These are phyloP conservation scores for Chalciporus piperatus DNA, from an alignment of 768 basidiomycete genomes.

Conservation along the genomic window DNA sequence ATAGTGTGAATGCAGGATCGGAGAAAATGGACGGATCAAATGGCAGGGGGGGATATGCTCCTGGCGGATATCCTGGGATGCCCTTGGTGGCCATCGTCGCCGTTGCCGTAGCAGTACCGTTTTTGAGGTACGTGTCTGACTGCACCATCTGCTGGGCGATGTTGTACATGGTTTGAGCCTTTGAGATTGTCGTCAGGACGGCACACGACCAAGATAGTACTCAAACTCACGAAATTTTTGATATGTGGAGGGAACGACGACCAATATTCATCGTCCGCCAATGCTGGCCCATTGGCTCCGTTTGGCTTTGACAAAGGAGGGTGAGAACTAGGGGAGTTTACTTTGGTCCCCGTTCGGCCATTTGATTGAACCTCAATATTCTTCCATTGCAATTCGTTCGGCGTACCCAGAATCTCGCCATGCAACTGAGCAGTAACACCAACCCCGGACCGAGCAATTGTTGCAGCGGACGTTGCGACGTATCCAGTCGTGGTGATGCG, in stretches of 20 bases:
- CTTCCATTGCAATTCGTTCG: slow-evolving; percentile 58
- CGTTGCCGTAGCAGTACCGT: slow-evolving; percentile 30
- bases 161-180: slow-evolving; percentile 64
- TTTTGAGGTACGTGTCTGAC: slow-evolving; percentile 38
- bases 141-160: slow-evolving; percentile 67
- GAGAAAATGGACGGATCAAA: slow-evolving; percentile 54
- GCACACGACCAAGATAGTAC: slow-evolving; percentile 22
- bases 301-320: slow-evolving; percentile 22
- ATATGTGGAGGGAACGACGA: slow-evolving; percentile 64
- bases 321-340: slow-evolving; percentile 14
- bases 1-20: slow-evolving; percentile 50
- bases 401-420: slow-evolving; percentile 58
- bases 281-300: slow-evolving; percentile 16
- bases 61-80: slow-evolving; percentile 39
- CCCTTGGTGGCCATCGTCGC: slow-evolving; percentile 35
- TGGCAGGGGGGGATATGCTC: slow-evolving; percentile 41
- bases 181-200: slow-evolving; percentile 34
- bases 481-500: slow-evolving; percentile 46
- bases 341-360: slow-evolving; percentile 26
- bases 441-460: slow-evolving; percentile 31
- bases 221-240: slow-evolving; percentile 59
- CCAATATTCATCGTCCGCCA: slow-evolving; percentile 66
- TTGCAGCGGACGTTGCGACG: slow-evolving; percentile 35
- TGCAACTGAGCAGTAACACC: slow-evolving; percentile 41
- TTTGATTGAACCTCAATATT: slow-evolving; percentile 29